These are phyloP conservation scores for Gillenia trifoliata DNA, from an alignment of 306 rosid genomes.

Conservation along the genomic window DNA sequence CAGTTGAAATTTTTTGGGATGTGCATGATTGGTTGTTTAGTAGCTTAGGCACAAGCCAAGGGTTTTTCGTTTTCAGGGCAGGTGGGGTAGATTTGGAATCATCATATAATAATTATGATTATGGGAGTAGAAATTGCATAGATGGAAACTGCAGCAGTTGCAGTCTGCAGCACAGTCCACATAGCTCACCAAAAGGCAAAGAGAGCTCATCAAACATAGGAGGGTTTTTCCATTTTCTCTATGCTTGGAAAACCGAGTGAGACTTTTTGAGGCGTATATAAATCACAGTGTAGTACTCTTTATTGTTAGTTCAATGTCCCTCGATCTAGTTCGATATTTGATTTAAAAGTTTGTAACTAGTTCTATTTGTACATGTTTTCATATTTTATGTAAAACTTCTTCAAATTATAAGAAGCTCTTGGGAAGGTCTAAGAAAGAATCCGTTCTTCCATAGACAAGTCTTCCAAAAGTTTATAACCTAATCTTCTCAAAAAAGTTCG, in stretches of 20 bases:
- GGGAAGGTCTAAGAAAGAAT: background rate
- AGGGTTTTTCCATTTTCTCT: constrained; percentile 43
- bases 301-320: background rate
- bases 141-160: background rate
- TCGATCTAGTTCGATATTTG: background rate
- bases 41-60: constrained; percentile 38
- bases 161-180: background rate
- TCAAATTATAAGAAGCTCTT: background rate
- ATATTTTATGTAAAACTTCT: no score
- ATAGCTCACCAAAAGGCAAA: constrained; percentile 1
- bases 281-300: background rate
- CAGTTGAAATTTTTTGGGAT: constrained; percentile 62
- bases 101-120: background rate
- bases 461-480: no score
- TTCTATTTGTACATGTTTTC: background rate
- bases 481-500: no score
- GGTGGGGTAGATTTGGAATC: constrained; percentile 23
- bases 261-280: background rate
- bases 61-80: constrained; percentile 57
- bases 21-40: constrained; percentile 68
- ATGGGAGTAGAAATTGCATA: background rate
- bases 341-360: background rate
- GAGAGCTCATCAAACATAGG: constrained; percentile 12
- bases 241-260: constrained; percentile 55
- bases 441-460: no score